Evolutionary conservation across 306 rosid species (phyloP), one percentile per base, ranked within the genome.

Genomic region (Heteromeles arbutifolia): DNA sequence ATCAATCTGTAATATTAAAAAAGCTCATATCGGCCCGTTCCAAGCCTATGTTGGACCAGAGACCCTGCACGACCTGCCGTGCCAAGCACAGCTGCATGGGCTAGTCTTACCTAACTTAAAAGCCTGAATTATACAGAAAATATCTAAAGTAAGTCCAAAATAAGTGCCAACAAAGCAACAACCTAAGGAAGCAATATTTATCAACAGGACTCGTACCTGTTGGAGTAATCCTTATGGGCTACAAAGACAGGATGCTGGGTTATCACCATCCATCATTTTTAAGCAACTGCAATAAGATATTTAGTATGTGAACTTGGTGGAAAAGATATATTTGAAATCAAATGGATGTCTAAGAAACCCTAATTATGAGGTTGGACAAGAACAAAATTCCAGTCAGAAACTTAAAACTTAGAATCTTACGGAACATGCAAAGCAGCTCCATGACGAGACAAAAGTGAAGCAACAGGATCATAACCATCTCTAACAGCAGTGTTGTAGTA

Each of bases 141-240:
- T n/a, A n/a, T n/a, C n/a, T n/a, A n/a, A n/a, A n/a, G n/a, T n/a
- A n/a, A n/a, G n/a, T n/a, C n/a, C n/a, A n/a, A n/a, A n/a, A n/a
- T n/a, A n/a, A n/a, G n/a, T n/a, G n/a, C n/a, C n/a, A n/a, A n/a
- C n/a, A n/a, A n/a, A n/a, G 68, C 67, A 41, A 58, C 56, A 57
- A 57, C 37, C 25, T 8, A 37, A 45, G 2, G 6, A 58, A 41
- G 43, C 62, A 69, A 17, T 76, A 44, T 37, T 61, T 13, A 45
- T 3, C 45, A 10, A 14, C 39, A n/a, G 50, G 22, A n/a, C n/a
- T 14, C 24, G 29, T 61, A 83, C 86, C 83, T 79, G 86, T 66
- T 79, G 69, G 62, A 62, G 76, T 32, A 83, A 83, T 48, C 86
- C 76, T 65, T 83, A 79, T 14, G 86, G 86, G 73, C 86, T 83